A percentile compares a stretch with the other conserved stretches of the same genome.
phyloP scores from a whole-genome alignment of 805 yeast species.

The Sugiyamaella smithiae region DNA sequence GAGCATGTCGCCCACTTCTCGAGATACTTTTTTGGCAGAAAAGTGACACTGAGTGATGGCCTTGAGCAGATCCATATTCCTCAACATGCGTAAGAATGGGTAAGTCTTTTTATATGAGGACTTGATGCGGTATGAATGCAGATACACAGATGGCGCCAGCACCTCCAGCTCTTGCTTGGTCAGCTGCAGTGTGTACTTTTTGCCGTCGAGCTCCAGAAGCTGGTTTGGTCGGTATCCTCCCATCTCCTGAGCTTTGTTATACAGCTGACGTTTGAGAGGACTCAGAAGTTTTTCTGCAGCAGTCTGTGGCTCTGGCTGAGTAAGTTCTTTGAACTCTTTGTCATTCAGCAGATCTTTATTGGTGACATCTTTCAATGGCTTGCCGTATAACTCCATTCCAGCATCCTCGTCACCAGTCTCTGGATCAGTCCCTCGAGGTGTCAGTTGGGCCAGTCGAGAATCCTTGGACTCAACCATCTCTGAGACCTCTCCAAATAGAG shows the following conservation, averaged over 20 bases:
- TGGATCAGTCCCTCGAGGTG: constrained; percentile 3
- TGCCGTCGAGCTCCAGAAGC: constrained; percentile 45
- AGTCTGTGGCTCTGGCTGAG: constrained; percentile 51
- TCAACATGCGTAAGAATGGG: constrained; percentile 69
- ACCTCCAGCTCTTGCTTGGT: constrained; percentile 65
- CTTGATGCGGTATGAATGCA: constrained; percentile 77
- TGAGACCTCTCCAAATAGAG: constrained; percentile 23
- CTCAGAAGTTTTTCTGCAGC: constrained; percentile 58
- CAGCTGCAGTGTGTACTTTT: constrained; percentile 54
- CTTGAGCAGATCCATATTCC: constrained; percentile 63
- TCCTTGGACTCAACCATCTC: constrained; percentile 16
- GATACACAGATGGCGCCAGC: constrained; percentile 83
- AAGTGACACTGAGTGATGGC: constrained; percentile 95
- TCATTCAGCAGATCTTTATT: constrained; percentile 20
- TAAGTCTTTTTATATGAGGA: constrained; percentile 89
- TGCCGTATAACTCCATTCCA: neutral
- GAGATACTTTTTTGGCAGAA: constrained; percentile 71
- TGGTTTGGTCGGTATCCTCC: constrained; percentile 66
- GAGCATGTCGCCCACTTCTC: constrained; percentile 73
- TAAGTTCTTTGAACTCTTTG: constrained; percentile 43
- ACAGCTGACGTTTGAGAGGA: constrained; percentile 68
- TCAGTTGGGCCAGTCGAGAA: constrained; percentile 18
- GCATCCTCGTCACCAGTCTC: constrained; percentile 7
- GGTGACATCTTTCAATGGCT: constrained; percentile 3
- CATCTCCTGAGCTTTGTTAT: constrained; percentile 53